phyloP scores from a whole-genome alignment of 116 monocot genomes.

The Papilionanthe hybrid region DNA sequence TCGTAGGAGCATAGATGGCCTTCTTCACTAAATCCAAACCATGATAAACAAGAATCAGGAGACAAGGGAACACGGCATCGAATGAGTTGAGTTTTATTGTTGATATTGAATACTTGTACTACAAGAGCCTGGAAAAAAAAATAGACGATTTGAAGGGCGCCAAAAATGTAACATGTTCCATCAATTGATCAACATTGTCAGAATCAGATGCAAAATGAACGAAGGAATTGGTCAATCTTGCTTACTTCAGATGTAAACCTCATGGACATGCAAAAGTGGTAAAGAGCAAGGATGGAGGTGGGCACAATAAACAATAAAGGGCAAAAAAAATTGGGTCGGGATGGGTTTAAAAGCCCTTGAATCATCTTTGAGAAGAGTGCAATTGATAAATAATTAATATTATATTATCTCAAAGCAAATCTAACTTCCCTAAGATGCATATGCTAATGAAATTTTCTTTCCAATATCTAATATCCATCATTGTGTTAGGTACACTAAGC shows the following conservation, averaged over 20 bases:
- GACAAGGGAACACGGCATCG: conserved; percentile 62
- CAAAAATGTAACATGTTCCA: background rate
- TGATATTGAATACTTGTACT: conserved; percentile 66
- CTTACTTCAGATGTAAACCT: background rate
- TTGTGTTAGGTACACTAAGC: no score
- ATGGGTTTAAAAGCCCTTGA: no score
- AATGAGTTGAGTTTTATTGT: conserved; percentile 45
- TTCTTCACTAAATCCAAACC: conserved; percentile 98
- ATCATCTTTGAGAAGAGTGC: no score
- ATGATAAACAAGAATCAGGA: conserved; percentile 58
- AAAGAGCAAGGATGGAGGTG: background rate
- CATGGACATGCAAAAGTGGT: background rate
- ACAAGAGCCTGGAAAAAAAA: conserved; percentile 58
- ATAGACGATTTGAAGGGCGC: background rate
- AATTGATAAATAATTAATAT: no score
- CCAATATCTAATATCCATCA: no score
- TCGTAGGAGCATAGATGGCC: conserved; percentile 81
- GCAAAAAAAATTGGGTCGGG: no score
- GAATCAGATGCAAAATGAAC: background rate
- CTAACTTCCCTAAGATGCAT: no score
- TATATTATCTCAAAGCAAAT: no score
- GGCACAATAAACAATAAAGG: no score
- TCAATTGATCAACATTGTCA: background rate
- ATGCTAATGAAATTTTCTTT: no score
- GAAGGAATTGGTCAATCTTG: background rate